phyloP scores from a whole-genome alignment of 106 monocot species.

The Acorus gramineus region DNA sequence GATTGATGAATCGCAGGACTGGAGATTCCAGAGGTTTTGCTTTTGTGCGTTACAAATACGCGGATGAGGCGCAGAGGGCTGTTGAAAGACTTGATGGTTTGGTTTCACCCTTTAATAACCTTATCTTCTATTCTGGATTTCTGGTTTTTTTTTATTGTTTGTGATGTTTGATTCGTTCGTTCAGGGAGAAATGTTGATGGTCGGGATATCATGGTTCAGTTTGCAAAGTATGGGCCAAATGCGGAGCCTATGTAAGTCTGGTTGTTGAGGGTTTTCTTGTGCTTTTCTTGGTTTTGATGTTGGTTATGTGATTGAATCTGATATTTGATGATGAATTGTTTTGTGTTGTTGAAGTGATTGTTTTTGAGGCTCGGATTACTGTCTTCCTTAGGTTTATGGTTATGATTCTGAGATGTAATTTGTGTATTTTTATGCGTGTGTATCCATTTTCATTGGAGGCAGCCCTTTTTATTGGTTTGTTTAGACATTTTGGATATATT shows the following conservation, averaged over 20 bases:
- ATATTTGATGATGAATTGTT: too few species aligned
- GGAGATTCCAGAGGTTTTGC: slow-evolving; percentile 93
- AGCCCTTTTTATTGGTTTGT: too few species aligned
- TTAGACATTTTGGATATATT: too few species aligned
- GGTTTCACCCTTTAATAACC: neutral
- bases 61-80: slow-evolving; percentile 82
- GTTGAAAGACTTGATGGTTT: slow-evolving; percentile 82
- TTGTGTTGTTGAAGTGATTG: too few species aligned
- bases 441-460: too few species aligned
- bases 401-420: too few species aligned
- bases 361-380: too few species aligned
- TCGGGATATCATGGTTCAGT: slow-evolving; percentile 83
- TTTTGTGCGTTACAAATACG: slow-evolving; percentile 91
- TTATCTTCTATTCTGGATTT: neutral
- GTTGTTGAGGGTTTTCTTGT: neutral
- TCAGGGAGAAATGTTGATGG: slow-evolving; percentile 84
- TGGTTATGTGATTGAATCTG: too few species aligned
- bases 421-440: too few species aligned
- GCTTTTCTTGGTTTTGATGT: neutral
- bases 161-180: neutral
- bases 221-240: slow-evolving; percentile 95
- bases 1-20: slow-evolving; percentile 36
- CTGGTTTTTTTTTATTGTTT: neutral
- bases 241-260: slow-evolving; percentile 75
- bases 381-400: too few species aligned